Evolutionary conservation across 768 basidiomycete species (phyloP), one percentile per base, ranked within the genome.

Genomic region (Kwoniella mangroviensis): DNA sequence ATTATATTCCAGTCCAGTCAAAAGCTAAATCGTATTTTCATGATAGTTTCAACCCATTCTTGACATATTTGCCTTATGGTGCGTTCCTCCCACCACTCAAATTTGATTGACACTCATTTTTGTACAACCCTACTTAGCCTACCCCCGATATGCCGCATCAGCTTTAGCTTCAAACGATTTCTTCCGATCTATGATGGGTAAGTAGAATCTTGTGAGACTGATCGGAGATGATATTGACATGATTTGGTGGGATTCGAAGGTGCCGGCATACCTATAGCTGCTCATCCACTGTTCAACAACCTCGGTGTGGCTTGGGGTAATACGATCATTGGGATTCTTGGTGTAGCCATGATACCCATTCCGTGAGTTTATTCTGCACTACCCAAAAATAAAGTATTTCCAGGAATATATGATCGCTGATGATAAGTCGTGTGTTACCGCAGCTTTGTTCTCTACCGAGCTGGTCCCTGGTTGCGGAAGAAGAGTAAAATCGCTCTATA

Each of bases 131-230:
- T 10, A 79, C 78, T 3, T 73, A 65, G 69, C 73, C 9, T 84
- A 82, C 73, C 74, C 73, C 9, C 53, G 74, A 22, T 81, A 83
- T 65, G 82, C 83, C 3, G 84, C 84, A 0, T 77, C 76, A 1
- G 76, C 82, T 9, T 71, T 84, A 3, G 84, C 84, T 2, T 75
- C 76, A 2, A 84, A 84, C 70, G 81, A 79, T 59, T 74, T 84
- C 49, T 75, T 84, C 64, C 67, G 84, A 21, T 79, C 78, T 12
- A 65, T 74, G 17, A 66, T 83, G 53, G 58, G 56, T 57, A 19
- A 26, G 56, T 57, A 12, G 1, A 4, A 45, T 19, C 3, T 45
- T 2, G 28, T 28, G 28, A 28, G 28, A 28, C 28, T 28, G 28
- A 28, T 28, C 28, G 28, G 28, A 4, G 4, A 28, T 34, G 34